Evolutionary conservation across 306 rosid genomes (phyloP).

Genomic region (Begonia loranthoides): DNA sequence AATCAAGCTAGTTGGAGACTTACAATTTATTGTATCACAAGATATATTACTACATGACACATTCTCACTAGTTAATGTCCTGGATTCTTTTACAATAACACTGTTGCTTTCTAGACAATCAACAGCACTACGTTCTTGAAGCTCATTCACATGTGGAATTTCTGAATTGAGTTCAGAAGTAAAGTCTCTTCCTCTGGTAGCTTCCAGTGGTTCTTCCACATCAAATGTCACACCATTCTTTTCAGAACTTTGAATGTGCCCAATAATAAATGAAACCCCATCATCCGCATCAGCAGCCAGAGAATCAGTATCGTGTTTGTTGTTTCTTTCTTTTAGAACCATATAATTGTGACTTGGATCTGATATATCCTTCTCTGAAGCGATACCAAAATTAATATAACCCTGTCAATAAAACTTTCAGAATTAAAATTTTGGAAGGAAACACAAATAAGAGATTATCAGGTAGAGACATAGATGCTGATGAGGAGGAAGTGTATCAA

Average conservation of each 20-base stretch:
- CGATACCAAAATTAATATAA: conserved; percentile 90
- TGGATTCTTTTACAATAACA: conserved; percentile 15
- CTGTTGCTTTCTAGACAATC: conserved; percentile 25
- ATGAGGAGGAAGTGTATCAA: conserved; percentile 1
- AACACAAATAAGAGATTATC: not conserved
- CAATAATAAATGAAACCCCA: conserved; percentile 78
- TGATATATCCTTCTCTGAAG: conserved; percentile 60
- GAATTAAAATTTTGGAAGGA: not conserved
- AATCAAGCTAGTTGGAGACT: no score
- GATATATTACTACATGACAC: conserved; percentile 11
- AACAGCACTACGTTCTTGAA: conserved; percentile 21
- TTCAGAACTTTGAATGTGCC: conserved; percentile 47
- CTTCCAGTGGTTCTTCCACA: conserved; percentile 22
- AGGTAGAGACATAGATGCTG: conserved; percentile 3
- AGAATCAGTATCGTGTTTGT: conserved; percentile 44
- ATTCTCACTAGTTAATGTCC: conserved; percentile 17
- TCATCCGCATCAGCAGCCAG: conserved; percentile 84
- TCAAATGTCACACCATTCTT: conserved; percentile 18
- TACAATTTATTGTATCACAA: not conserved
- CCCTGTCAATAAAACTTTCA: conserved; percentile 49
- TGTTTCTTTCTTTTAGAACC: conserved; percentile 46
- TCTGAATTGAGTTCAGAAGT: conserved; percentile 13
- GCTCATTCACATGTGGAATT: conserved; percentile 19
- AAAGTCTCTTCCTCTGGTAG: conserved; percentile 20
- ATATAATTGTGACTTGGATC: conserved; percentile 42